A percentile compares a stretch with the other conserved stretches of the same genome.
Evolutionary conservation across 2,329 filamentous ascomycete species (phyloP).

Genomic region (Xylariaceae sp.): DNA sequence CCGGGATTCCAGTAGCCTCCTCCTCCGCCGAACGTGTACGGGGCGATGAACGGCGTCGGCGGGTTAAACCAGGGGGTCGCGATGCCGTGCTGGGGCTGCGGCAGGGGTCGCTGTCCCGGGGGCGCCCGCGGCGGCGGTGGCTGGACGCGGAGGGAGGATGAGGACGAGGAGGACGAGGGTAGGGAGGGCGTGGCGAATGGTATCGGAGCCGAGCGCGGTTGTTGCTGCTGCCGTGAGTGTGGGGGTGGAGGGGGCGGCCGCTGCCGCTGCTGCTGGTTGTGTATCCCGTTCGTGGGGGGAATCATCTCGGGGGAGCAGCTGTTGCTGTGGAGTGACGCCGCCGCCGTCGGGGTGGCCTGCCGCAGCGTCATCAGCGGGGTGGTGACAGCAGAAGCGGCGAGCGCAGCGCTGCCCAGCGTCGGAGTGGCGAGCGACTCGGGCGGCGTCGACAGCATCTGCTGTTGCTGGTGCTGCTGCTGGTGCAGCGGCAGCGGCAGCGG

Average conservation of each 20-base stretch:
- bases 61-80: constrained; percentile 45
- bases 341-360: constrained; percentile 13
- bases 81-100: constrained; percentile 30
- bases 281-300: constrained; percentile 9
- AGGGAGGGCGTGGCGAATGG: constrained; percentile 34
- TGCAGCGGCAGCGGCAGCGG: no score
- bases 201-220: constrained; percentile 19
- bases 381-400: no score
- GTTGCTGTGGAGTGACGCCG: no score
- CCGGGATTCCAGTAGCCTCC: constrained; percentile 9
- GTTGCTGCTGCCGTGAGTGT: constrained; percentile 11
- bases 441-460: constrained; percentile 19
- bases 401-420: constrained; percentile 18
- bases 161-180: no score
- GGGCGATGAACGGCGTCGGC: constrained; percentile 44
- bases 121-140: no score
- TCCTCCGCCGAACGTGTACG: constrained; percentile 40
- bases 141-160: no score
- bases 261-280: not conserved
- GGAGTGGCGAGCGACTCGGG: constrained; percentile 20
- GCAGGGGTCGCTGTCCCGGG: constrained; percentile 34
- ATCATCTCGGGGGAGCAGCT: constrained; percentile 18
- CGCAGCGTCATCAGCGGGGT: constrained; percentile 17
- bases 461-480: no score
- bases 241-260: not conserved